These are phyloP conservation scores for Grosmannia serpens DNA, from an alignment of 2,329 filamentous ascomycete species.

Conservation along the genomic window DNA sequence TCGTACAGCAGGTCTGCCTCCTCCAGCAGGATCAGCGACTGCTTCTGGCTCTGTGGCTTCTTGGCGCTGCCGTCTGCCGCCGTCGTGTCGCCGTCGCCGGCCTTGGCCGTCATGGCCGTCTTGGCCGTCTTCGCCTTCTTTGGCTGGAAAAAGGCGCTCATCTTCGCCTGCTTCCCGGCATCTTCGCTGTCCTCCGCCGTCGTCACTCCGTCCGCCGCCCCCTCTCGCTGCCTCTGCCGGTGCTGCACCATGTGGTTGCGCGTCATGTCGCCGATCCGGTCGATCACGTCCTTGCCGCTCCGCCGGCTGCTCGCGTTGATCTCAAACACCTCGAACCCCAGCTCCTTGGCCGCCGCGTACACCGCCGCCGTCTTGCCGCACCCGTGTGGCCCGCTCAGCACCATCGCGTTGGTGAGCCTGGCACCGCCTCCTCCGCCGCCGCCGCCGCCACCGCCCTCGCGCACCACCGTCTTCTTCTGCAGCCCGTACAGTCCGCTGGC, in stretches of 20 bases:
- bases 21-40: constrained; percentile 87
- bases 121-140: constrained; percentile 24
- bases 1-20: constrained; percentile 91
- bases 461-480: constrained; percentile 43
- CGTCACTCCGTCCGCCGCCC: neutral
- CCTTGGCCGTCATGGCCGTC: constrained; percentile 6
- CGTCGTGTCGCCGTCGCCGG: neutral
- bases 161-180: constrained; percentile 59
- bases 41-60: constrained; percentile 56
- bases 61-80: constrained; percentile 1
- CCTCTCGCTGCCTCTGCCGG: neutral
- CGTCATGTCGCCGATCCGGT: constrained; percentile 93
- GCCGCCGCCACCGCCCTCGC: too few species aligned
- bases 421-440: constrained; percentile 27
- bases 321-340: constrained; percentile 90
- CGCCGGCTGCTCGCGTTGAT: constrained; percentile 76
- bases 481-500: constrained; percentile 24
- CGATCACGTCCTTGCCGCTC: constrained; percentile 80
- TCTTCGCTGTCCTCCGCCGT: neutral
- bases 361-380: constrained; percentile 90
- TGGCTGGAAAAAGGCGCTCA: constrained; percentile 69
- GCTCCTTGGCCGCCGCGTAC: constrained; percentile 81
- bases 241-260: constrained; percentile 76
- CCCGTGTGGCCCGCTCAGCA: constrained; percentile 80
- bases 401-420: constrained; percentile 51